These are phyloP conservation scores for Grosmannia huntii DNA, from an alignment of 2,329 filamentous ascomycete genomes.

Conservation along the genomic window DNA sequence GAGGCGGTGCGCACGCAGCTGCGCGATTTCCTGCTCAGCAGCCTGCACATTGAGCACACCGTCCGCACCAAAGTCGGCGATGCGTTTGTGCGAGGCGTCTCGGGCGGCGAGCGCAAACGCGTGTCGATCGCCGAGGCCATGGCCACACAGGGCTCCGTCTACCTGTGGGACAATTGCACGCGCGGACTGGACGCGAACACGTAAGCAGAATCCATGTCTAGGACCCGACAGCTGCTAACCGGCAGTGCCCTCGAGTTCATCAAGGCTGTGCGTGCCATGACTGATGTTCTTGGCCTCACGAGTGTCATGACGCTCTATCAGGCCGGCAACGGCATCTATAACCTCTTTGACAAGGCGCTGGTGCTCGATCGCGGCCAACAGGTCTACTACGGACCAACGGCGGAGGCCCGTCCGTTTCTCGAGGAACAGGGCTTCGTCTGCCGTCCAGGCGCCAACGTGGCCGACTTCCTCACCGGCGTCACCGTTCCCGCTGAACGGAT, in stretches of 20 bases:
- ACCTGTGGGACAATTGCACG: constrained; percentile 60
- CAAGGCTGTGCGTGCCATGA: constrained; percentile 56
- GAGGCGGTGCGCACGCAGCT: constrained; percentile 33
- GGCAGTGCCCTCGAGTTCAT: constrained; percentile 34
- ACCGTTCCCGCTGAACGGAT: constrained; percentile 61
- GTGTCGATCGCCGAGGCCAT: constrained; percentile 77
- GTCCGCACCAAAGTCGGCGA: constrained; percentile 76
- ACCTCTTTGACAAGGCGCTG: constrained; percentile 71
- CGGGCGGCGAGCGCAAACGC: constrained; percentile 66
- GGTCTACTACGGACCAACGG: constrained; percentile 60
- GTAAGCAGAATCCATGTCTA: too few relatives aligned
- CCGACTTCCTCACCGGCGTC: constrained; percentile 67
- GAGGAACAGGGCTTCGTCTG: constrained; percentile 63
- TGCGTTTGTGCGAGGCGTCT: constrained; percentile 66
- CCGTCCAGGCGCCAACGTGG: constrained; percentile 65
- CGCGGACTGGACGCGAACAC: constrained; percentile 44
- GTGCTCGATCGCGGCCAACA: constrained; percentile 66
- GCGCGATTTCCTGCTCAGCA: constrained; percentile 42
- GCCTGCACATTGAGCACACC: constrained; percentile 71
- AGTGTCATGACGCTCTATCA: constrained; percentile 83
- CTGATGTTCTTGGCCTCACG: constrained; percentile 70
- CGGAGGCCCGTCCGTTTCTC: constrained; percentile 60
- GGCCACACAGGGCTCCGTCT: constrained; percentile 57
- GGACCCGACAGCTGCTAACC: too few relatives aligned
- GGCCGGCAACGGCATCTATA: constrained; percentile 70